Conservation (phyloP, 192 early-diverging fungal species). For the Kickxella alabastrina region DNA sequence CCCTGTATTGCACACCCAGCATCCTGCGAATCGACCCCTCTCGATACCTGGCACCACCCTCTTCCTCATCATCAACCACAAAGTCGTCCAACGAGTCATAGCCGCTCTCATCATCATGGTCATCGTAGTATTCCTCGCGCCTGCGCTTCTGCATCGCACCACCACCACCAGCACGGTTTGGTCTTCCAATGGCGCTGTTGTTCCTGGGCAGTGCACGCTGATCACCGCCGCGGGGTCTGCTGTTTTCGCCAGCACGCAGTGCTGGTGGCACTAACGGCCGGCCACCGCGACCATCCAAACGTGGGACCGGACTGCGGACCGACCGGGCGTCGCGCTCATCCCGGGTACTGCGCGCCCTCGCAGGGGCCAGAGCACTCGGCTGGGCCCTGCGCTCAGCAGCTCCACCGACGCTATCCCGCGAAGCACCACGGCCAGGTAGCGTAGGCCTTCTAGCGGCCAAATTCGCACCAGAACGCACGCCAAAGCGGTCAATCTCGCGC, state of each 20-base stretch:
- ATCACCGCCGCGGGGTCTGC: neutral
- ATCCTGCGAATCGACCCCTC: conserved; percentile 41
- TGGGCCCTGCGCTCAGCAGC: neutral
- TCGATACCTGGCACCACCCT: conserved; percentile 23
- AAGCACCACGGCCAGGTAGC: neutral
- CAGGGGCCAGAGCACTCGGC: neutral
- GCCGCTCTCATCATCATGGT: conserved; percentile 32
- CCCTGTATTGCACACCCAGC: conserved; percentile 42
- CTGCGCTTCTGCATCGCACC: neutral
- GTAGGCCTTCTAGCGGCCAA: neutral
- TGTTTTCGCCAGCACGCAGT: no score
- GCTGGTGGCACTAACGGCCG: no score
- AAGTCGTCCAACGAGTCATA: conserved; percentile 52
- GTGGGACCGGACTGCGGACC: neutral
- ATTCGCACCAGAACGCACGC: conserved; percentile 10
- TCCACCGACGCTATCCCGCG: neutral
- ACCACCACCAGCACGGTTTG: neutral
- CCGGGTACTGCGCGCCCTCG: neutral
- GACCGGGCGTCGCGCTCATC: neutral
- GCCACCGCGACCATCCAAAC: neutral
- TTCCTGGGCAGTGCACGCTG: neutral
- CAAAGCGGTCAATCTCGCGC: conserved; percentile 47
- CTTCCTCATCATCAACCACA: conserved; percentile 49
- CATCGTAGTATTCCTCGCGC: neutral
- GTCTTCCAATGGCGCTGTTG: neutral